A percentile compares a stretch with the other conserved stretches of the same genome.
These are phyloP conservation scores for Pisolithus tinctorius DNA, from an alignment of 768 basidiomycete species.

Conservation along the genomic window DNA sequence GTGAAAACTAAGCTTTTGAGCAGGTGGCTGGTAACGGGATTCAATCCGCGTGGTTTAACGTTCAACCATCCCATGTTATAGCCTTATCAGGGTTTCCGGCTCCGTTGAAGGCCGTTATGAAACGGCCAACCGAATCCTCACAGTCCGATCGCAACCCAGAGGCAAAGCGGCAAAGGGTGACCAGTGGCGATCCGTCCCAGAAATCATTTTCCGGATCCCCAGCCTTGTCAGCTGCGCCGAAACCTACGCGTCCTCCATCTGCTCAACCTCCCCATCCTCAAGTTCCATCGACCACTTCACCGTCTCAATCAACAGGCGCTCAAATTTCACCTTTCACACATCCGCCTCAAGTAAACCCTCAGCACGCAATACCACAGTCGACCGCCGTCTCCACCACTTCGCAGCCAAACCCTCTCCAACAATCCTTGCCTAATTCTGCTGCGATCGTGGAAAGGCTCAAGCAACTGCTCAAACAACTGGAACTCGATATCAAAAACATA, in stretches of 20 bases:
- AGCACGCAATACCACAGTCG: background rate
- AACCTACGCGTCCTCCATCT: slow-evolving; percentile 5
- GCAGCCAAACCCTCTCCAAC: slow-evolving; percentile 16
- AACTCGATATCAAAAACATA: background rate
- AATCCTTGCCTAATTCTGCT: background rate
- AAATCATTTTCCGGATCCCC: slow-evolving; percentile 15
- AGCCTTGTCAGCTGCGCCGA: slow-evolving; percentile 15
- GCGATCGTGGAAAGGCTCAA: slow-evolving; percentile 19
- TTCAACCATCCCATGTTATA: slow-evolving; percentile 39
- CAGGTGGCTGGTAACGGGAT: slow-evolving; percentile 30
- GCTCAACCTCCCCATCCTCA: slow-evolving; percentile 1
- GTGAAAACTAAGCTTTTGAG: background rate
- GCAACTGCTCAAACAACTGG: slow-evolving; percentile 9
- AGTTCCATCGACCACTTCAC: background rate
- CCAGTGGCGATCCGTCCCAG: slow-evolving; percentile 10
- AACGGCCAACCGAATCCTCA: slow-evolving; percentile 38
- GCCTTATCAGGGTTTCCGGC: slow-evolving; percentile 44
- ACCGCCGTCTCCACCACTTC: background rate
- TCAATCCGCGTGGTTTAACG: slow-evolving; percentile 52
- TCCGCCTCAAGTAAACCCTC: background rate
- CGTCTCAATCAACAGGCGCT: background rate
- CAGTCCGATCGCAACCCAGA: slow-evolving; percentile 36
- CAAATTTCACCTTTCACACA: background rate
- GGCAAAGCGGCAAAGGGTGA: slow-evolving; percentile 33
- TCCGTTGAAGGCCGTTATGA: slow-evolving; percentile 29